These are phyloP conservation scores for Pseudofabraea citricarpa DNA, from an alignment of 2,329 filamentous ascomycete genomes.

Conservation along the genomic window DNA sequence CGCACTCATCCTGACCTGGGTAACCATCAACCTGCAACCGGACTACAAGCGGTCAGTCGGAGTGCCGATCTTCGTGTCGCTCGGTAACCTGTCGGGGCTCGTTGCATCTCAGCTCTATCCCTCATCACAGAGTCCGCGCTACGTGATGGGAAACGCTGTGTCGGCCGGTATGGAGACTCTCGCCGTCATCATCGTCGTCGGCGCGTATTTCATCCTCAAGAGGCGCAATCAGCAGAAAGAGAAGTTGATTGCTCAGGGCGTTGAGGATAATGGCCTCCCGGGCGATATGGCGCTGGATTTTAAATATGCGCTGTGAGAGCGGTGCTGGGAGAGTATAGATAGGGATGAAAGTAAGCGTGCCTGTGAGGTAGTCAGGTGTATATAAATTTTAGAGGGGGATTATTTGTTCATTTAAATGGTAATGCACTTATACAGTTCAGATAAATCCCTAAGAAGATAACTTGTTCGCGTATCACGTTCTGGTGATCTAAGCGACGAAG, in stretches of 20 bases:
- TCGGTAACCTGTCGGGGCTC: slow-evolving; percentile 27
- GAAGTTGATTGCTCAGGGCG: slow-evolving; percentile 24
- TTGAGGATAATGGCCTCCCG: slow-evolving; percentile 21
- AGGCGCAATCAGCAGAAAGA: slow-evolving; percentile 24
- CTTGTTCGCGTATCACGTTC: too few relatives aligned
- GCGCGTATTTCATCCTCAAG: slow-evolving; percentile 24
- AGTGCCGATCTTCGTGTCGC: slow-evolving; percentile 25
- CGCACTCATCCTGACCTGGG: slow-evolving; percentile 25
- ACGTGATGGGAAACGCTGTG: slow-evolving; percentile 24
- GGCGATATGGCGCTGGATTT: slow-evolving; percentile 21
- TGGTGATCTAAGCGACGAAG: too few relatives aligned
- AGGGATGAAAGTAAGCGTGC: too few relatives aligned
- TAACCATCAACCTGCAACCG: slow-evolving; percentile 29
- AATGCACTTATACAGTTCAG: too few relatives aligned
- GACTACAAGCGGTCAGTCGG: slow-evolving; percentile 30
- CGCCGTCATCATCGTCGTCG: slow-evolving; percentile 16
- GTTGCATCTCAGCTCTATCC: slow-evolving; percentile 31
- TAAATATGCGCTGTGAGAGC: slow-evolving; percentile 22
- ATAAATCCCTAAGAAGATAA: too few relatives aligned
- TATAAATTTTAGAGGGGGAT: too few relatives aligned
- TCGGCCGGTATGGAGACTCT: slow-evolving; percentile 21
- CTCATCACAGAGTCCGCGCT: slow-evolving; percentile 25
- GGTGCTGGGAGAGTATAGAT: too few relatives aligned
- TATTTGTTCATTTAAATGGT: too few relatives aligned
- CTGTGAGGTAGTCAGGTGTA: too few relatives aligned